Evolutionary conservation across 345 rosid genomes (phyloP).

Genomic region (Alliaria petiolata): DNA sequence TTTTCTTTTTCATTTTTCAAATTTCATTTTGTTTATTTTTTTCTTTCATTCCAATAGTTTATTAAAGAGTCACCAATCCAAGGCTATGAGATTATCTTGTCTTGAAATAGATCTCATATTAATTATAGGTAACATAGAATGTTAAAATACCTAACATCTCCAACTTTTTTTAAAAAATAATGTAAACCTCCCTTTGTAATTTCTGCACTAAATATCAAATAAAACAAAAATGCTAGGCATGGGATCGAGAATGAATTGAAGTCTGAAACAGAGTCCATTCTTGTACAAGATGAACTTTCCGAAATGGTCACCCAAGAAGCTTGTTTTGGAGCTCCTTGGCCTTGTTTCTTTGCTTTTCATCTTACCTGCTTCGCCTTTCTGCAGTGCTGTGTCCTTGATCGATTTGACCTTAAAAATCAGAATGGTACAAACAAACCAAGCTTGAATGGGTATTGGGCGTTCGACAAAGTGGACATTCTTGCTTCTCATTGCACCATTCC

Average conservation of each 20-base stretch:
- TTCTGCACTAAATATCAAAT: background rate
- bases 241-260: background rate
- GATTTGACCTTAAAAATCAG: conserved; percentile 54
- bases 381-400: background rate
- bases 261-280: background rate
- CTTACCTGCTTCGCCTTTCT: background rate
- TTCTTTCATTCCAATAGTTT: too few relatives aligned
- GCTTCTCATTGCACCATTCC: conserved; percentile 99
- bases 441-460: conserved; percentile 80
- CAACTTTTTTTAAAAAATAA: background rate
- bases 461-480: conserved; percentile 94
- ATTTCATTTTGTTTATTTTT: too few relatives aligned
- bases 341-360: background rate
- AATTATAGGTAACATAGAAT: background rate
- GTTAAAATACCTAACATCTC: background rate
- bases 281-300: background rate
- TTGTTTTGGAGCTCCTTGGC: background rate
- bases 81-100: too few relatives aligned
- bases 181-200: background rate
- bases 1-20: too few relatives aligned
- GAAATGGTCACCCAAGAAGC: background rate
- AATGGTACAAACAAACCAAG: conserved; percentile 78
- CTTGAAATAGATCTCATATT: background rate
- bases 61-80: too few relatives aligned
- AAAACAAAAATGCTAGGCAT: background rate